These are phyloP conservation scores for Trichosporon asahii DNA, from an alignment of 1,284 basidiomycete genomes.

Conservation along the genomic window DNA sequence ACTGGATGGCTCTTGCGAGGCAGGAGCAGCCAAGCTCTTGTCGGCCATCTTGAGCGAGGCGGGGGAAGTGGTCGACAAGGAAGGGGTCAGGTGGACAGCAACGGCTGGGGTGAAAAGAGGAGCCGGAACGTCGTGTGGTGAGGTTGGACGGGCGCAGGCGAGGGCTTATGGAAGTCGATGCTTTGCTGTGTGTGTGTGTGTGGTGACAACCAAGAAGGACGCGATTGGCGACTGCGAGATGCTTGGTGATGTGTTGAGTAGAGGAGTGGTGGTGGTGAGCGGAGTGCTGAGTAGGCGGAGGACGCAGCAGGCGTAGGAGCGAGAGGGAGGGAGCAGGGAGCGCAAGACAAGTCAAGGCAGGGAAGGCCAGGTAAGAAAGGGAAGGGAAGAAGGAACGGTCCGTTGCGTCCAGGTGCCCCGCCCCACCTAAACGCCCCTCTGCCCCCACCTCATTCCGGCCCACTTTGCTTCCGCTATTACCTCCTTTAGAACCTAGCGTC, in stretches of 20 bases:
- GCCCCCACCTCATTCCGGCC: background rate
- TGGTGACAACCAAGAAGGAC: background rate
- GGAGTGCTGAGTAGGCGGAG: background rate
- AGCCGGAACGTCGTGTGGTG: background rate
- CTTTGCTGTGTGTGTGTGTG: background rate
- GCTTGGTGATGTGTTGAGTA: background rate
- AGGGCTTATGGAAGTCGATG: background rate
- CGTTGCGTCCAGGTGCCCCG: conserved; percentile 2
- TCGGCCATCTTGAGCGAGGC: conserved; percentile 1
- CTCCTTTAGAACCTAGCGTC: background rate
- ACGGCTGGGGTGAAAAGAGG: background rate
- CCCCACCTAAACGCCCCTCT: background rate
- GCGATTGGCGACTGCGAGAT: background rate
- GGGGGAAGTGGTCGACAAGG: background rate
- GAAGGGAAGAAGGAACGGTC: conserved; percentile 9
- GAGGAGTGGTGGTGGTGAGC: background rate
- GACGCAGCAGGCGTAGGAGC: background rate
- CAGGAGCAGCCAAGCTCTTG: conserved; percentile 2
- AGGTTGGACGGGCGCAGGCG: background rate
- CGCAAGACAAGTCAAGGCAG: background rate
- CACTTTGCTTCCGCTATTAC: background rate
- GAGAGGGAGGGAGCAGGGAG: background rate
- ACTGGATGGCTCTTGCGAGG: conserved; percentile 23
- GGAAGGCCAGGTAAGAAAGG: conserved; percentile 3
- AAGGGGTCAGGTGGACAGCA: background rate